Conservation (phyloP, 2,329 filamentous ascomycete genomes). For the Ophiocordyceps polyrhachis-furcata region DNA sequence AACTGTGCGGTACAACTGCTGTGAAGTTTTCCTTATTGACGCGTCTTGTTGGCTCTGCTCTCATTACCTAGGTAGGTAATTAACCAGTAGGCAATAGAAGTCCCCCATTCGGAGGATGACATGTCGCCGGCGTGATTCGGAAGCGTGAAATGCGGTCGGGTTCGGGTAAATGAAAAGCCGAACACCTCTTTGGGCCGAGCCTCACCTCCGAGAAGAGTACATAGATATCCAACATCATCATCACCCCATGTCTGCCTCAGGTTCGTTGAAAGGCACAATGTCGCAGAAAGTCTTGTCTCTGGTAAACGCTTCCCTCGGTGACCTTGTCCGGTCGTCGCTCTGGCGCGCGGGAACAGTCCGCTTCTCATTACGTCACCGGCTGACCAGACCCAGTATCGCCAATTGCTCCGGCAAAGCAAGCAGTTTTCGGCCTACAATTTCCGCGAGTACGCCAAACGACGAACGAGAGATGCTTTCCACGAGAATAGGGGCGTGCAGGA, state of each 20-base stretch:
- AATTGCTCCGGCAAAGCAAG: slow-evolving; percentile 65
- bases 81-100: too few species aligned
- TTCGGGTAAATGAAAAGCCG: neutral
- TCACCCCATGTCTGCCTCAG: slow-evolving; percentile 18
- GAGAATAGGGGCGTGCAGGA: slow-evolving; percentile 61
- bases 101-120: too few species aligned
- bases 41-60: too few species aligned
- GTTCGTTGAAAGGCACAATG: slow-evolving; percentile 29
- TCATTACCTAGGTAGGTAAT: too few species aligned
- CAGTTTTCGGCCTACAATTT: slow-evolving; percentile 96
- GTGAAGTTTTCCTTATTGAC: too few species aligned
- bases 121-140: too few species aligned
- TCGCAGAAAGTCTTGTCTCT: slow-evolving; percentile 38
- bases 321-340: neutral
- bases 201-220: neutral
- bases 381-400: slow-evolving; percentile 52
- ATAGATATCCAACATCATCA: neutral
- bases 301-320: slow-evolving; percentile 12
- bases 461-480: slow-evolving; percentile 79
- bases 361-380: neutral
- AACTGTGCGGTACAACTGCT: too few species aligned
- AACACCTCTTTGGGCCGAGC: neutral
- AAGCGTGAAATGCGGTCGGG: neutral
- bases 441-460: slow-evolving; percentile 83
- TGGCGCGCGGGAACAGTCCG: too few species aligned